Percentiles rank a stretch among this genome's conserved stretches.
These are phyloP conservation scores for Aethionema arabicum DNA, from an alignment of 345 rosid genomes.

Conservation along the genomic window DNA sequence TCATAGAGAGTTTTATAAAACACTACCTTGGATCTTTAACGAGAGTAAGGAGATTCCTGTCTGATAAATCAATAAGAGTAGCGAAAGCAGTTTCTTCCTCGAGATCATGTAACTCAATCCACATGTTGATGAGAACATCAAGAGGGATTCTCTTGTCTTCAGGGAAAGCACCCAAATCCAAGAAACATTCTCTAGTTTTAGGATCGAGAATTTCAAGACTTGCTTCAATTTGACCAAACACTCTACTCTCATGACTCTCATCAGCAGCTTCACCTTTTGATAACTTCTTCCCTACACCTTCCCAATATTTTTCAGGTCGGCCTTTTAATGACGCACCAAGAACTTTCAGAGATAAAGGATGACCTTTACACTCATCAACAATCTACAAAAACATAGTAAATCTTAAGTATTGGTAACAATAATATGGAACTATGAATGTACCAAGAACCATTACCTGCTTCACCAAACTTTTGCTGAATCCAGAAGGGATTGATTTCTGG, in stretches of 20 bases:
- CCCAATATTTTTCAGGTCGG: constrained; percentile 68
- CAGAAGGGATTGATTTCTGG: constrained; percentile 54
- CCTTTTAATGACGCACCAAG: constrained; percentile 70
- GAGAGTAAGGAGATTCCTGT: constrained; percentile 74
- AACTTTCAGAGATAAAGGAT: constrained; percentile 91
- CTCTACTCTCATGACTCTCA: constrained; percentile 67
- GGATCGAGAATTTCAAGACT: constrained; percentile 50
- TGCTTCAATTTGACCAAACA: constrained; percentile 68
- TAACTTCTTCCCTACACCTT: constrained; percentile 56
- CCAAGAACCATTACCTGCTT: constrained; percentile 57
- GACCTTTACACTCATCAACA: constrained; percentile 80
- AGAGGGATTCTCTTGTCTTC: constrained; percentile 92
- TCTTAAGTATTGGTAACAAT: not conserved
- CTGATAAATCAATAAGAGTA: constrained; percentile 66
- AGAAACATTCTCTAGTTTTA: constrained; percentile 70
- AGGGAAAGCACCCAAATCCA: constrained; percentile 87
- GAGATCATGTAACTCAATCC: constrained; percentile 66
- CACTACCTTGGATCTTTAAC: constrained; percentile 73
- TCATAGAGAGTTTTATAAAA: constrained; percentile 13
- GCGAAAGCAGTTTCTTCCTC: constrained; percentile 73
- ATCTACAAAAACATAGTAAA: constrained; percentile 45
- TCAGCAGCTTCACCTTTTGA: constrained; percentile 72
- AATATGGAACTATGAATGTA: not conserved
- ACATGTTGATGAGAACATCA: constrained; percentile 77
- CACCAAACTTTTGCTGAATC: constrained; percentile 52